Percentiles rank a stretch among this genome's conserved stretches.
These are phyloP conservation scores for Hymenoscyphus repandus DNA, from an alignment of 2,329 filamentous ascomycete genomes.

Conservation along the genomic window DNA sequence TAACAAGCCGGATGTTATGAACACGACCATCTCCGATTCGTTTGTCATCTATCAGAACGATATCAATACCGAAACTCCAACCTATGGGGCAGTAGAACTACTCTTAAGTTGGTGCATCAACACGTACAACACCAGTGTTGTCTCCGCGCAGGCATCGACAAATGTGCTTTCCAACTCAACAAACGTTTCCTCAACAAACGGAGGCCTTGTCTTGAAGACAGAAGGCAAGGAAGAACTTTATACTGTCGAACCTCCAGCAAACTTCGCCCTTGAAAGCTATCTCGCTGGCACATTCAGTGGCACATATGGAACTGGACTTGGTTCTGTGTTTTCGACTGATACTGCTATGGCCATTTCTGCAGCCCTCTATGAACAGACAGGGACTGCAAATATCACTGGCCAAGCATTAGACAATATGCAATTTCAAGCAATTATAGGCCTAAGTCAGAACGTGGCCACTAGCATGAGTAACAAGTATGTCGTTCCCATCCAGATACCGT, in stretches of 20 bases:
- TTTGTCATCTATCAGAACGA: conserved; percentile 8
- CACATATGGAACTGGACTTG: not conserved
- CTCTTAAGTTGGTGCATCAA: conserved; percentile 11
- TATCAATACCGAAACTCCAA: not conserved
- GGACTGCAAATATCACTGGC: not conserved
- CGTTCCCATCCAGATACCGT: not conserved
- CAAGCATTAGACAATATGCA: not conserved
- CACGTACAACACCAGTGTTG: conserved; percentile 6
- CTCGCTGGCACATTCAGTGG: not conserved
- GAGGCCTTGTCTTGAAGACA: not conserved
- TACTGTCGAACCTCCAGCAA: not conserved
- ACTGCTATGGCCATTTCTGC: not conserved
- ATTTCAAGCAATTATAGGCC: not conserved
- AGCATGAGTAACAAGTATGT: not conserved
- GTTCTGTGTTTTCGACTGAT: not conserved
- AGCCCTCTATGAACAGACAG: not conserved
- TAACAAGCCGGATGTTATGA: not conserved
- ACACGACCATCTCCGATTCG: conserved; percentile 3
- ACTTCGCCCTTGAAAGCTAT: not conserved
- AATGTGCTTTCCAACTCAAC: not conserved
- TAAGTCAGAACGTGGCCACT: not conserved
- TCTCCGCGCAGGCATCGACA: not conserved
- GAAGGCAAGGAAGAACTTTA: not conserved
- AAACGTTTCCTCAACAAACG: not conserved
- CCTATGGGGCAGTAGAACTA: conserved; percentile 8